These are phyloP conservation scores for Juglanconis oblonga DNA, from an alignment of 2,329 filamentous ascomycete genomes.

Conservation along the genomic window DNA sequence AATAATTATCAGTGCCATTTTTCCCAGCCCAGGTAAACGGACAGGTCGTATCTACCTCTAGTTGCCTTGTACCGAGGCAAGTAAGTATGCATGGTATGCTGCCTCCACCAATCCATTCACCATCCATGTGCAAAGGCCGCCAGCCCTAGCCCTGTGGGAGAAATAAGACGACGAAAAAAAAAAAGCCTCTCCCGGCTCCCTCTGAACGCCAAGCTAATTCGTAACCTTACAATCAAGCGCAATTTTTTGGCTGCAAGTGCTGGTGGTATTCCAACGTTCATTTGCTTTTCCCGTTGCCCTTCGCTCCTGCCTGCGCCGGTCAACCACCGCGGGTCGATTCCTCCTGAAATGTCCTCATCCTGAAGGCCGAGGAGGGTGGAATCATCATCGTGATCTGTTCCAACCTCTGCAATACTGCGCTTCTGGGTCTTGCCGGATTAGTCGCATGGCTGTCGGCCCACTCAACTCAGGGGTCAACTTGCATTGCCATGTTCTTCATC, in stretches of 20 bases:
- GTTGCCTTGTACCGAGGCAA: not conserved
- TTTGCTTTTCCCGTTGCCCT: not conserved
- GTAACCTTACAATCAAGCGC: not conserved
- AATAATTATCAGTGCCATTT: not conserved
- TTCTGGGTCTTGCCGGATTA: not conserved
- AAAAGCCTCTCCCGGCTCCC: not conserved
- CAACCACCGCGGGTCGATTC: not conserved
- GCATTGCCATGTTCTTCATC: not conserved
- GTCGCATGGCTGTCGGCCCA: too few species aligned
- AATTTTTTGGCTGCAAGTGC: not conserved
- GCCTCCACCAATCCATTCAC: not conserved
- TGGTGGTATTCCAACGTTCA: not conserved
- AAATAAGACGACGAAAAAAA: not conserved
- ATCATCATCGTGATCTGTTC: not conserved
- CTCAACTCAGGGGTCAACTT: too few species aligned
- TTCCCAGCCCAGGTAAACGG: not conserved
- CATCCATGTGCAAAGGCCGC: not conserved
- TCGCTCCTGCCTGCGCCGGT: not conserved
- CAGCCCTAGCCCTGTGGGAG: not conserved
- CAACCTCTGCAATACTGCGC: not conserved
- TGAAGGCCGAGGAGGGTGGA: not conserved
- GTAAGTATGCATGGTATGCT: not conserved
- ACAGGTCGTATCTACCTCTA: not conserved
- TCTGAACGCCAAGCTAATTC: constrained; percentile 9
- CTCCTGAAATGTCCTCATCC: not conserved